Evolutionary conservation across 2,329 filamentous ascomycete species (phyloP), one percentile per base, ranked within the genome.

Genomic region (Scorias spongiosa): DNA sequence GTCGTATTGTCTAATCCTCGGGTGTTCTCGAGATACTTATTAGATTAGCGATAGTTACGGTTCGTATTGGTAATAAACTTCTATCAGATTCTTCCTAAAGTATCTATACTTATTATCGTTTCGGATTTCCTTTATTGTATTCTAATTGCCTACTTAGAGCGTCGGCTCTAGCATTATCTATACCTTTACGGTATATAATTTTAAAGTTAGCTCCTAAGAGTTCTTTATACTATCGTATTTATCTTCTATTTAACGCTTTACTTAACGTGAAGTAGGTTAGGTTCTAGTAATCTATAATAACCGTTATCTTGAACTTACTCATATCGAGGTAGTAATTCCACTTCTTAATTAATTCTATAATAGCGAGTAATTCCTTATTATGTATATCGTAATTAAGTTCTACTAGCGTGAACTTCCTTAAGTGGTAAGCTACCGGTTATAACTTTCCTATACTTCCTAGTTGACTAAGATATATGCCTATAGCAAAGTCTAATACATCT

Each of bases 401-500:
- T 0, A 43, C 32, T 40, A 36, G 38, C 1, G 14, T 37, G 6
- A 52, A 29, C 14, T 50, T 54, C 42, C 43, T 43, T 2, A 42
- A 54, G 20, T 48, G 43, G 42, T 47, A 55, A 1, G 44, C 47
- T 15, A 54, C 29, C 2, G 45, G 48, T n/a, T 42, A 29, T 12
- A 47, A 30, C 10, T 43, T 42, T 3, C 43, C 38, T 7, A 49
- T 40, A 2, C 44, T 11, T 14, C 37, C 41, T 39, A 10, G 7
- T 29, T 48, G 15, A 37, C 29, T 46, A 5, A 48, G n/a, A 28
- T 20, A 48, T 43, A 17, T 43, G 26, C 39, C 32, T 4, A 36
- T 36, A 15, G 14, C 43, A 26, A 18, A 41, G 40, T 26, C n/a
- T 5, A 9, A 36, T 36, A 15, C 15, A 9, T 36, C 15, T 3